Evolutionary conservation across 805 yeast species (phyloP).

Genomic region (Kodamaea sagamina): DNA sequence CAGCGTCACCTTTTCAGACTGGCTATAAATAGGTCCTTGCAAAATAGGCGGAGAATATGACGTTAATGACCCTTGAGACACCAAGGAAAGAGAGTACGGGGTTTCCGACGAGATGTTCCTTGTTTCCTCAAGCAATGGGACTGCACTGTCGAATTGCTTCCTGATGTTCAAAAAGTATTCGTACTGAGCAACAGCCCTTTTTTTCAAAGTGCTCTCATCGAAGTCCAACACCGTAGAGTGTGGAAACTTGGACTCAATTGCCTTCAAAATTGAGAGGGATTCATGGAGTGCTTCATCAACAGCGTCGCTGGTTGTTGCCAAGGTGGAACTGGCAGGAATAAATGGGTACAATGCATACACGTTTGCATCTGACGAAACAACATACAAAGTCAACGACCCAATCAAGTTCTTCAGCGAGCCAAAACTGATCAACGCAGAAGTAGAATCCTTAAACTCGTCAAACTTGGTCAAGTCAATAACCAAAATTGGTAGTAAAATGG

Average conservation of each 20-base stretch:
- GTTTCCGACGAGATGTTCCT: constrained; percentile 7
- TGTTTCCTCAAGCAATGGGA: constrained; percentile 18
- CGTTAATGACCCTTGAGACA: not conserved
- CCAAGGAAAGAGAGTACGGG: constrained; percentile 5
- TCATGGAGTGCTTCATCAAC: constrained; percentile 18
- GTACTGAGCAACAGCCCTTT: constrained; percentile 20
- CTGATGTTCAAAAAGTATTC: constrained; percentile 18
- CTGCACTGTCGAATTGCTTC: constrained; percentile 15
- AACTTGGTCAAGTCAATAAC: constrained; percentile 18
- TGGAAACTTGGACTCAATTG: constrained; percentile 15
- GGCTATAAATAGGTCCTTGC: constrained; percentile 28
- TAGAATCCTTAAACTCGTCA: constrained; percentile 15
- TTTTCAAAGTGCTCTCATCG: constrained; percentile 16
- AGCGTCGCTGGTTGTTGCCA: constrained; percentile 20
- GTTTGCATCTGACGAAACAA: constrained; percentile 22
- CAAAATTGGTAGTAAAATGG: constrained; percentile 19
- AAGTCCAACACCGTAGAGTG: constrained; percentile 1
- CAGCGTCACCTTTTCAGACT: not conserved
- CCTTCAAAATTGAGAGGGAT: constrained; percentile 13
- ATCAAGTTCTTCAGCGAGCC: constrained; percentile 26
- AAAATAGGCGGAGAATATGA: constrained; percentile 13
- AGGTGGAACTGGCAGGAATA: constrained; percentile 16
- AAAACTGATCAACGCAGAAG: constrained; percentile 28
- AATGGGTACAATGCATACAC: constrained; percentile 35
- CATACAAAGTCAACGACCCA: constrained; percentile 34